Conservation (phyloP, 495 filamentous ascomycete species). For the Daldinia childiae region DNA sequence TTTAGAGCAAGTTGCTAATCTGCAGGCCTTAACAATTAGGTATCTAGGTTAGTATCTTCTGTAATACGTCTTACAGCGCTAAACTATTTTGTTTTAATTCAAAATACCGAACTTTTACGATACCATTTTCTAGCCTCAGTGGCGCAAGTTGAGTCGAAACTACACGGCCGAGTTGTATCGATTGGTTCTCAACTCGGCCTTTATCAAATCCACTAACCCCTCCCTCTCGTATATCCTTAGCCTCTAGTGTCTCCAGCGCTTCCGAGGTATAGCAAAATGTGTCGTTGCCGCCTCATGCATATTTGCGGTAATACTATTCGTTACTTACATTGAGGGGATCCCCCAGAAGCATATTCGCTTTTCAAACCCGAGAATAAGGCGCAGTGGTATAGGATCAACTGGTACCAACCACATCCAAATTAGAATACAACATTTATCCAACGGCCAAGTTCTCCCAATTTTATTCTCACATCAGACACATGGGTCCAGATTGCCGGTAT, state of each 20-base stretch:
- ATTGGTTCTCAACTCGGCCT: conserved; percentile 8
- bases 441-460: conserved; percentile 19
- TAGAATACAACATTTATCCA: conserved; percentile 11
- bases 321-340: conserved; percentile 32
- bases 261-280: conserved; percentile 10
- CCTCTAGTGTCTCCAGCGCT: conserved; percentile 10
- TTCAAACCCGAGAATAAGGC: conserved; percentile 21
- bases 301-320: conserved; percentile 12
- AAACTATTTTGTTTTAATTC: conserved; percentile 8
- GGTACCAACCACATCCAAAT: conserved; percentile 28
- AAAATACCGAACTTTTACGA: conserved; percentile 14
- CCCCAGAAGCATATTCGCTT: conserved; percentile 18
- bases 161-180: conserved; percentile 13
- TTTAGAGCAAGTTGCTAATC: conserved; percentile 33
- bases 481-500: conserved; percentile 17
- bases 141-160: conserved; percentile 4
- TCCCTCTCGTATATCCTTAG: conserved; percentile 19
- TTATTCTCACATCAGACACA: conserved; percentile 35
- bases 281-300: conserved; percentile 29
- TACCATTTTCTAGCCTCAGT: conserved; percentile 13
- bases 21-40: conserved; percentile 7
- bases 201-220: conserved; percentile 5
- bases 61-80: conserved; percentile 25
- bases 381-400: conserved; percentile 22
- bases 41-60: conserved; percentile 11